Evolutionary conservation across 2,329 filamentous ascomycete species (phyloP), one percentile per base, ranked within the genome.

Genomic region (Pyrenochaeta sp.): DNA sequence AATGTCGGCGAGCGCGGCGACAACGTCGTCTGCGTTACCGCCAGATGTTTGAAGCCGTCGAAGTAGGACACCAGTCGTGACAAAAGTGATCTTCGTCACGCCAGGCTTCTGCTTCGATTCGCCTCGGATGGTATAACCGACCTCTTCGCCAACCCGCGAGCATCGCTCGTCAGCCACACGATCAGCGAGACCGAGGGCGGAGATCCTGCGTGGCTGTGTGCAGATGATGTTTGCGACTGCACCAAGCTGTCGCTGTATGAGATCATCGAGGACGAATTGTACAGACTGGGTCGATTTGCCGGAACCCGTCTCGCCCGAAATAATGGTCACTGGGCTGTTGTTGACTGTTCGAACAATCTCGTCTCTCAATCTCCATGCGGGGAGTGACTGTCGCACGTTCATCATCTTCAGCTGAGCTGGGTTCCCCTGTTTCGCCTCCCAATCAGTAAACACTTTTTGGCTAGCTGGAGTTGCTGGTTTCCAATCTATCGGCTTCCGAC

Each of bases 271-370:
- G 43, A 99, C 85, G 77, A 98, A 99, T 76, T 99, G 95, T 34
- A 98, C 92, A 2, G 92, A 95, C 76, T 99, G 95, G 0, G 95
- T 98, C 48, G 92, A 97, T 78, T 99, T 99, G 72, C 95, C 95
- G 19, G 92, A 97, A 52, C 95, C 95, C 3, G 95, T 99, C 79
- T 98, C 95, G 66, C 95, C 95, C 43, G 93, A 96, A 68, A 99
- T 95, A 70, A 99, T 97, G 0, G 92, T 97, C 50, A 99, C 93
- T 76, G 97, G 90, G 71, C 94, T 88, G 4, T 84, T 81, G 42
- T 85, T 85, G 48, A 99, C 91, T 0, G 91, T 90, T 22, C 85
- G 77, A 9, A 98, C 87, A 30, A 99, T 91, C 1, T 85, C 82
- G 22, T 94, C 88, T 67, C 87, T 88, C 68, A 95, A 87, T 58